Percentiles rank a stretch among this genome's conserved stretches.
These are phyloP conservation scores for Exophiala calicioides DNA, from an alignment of 2,329 filamentous ascomycete genomes.

Conservation along the genomic window DNA sequence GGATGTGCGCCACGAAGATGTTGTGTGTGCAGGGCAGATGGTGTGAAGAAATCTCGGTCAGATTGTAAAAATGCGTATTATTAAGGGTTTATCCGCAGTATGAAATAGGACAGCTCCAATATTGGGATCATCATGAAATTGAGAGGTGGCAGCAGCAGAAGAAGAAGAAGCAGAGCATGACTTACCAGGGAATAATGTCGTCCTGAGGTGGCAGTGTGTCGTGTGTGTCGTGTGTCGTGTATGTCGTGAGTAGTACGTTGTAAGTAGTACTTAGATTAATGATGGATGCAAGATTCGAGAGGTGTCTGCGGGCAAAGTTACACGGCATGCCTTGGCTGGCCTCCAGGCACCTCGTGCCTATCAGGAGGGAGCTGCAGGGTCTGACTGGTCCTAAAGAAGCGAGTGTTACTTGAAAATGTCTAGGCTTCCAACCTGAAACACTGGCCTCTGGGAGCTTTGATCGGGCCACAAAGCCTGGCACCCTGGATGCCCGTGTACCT, in stretches of 20 bases:
- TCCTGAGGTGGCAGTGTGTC: too few species aligned
- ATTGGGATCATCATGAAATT: constrained; percentile 34
- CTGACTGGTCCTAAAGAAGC: neutral
- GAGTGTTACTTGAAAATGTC: too few species aligned
- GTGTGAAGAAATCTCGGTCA: constrained; percentile 19
- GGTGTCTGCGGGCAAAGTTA: too few species aligned
- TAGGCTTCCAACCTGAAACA: constrained; percentile 3
- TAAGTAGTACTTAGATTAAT: too few species aligned
- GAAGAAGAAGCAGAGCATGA: neutral
- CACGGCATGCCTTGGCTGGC: too few species aligned
- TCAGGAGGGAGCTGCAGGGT: too few species aligned
- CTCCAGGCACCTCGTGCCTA: too few species aligned
- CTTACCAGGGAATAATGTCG: too few species aligned
- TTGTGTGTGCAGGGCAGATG: neutral
- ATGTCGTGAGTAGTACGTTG: too few species aligned
- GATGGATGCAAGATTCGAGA: neutral
- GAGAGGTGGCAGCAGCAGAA: neutral
- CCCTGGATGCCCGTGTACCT: too few species aligned
- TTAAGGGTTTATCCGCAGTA: constrained; percentile 31
- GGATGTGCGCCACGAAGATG: neutral
- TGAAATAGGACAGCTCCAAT: constrained; percentile 38
- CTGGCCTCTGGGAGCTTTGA: constrained; percentile 7
- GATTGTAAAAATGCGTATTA: constrained; percentile 31
- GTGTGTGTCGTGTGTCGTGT: too few species aligned
- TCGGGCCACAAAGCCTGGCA: neutral